Evolutionary conservation across 106 monocot genomes (phyloP).

Genomic region (Acorus gramineus): DNA sequence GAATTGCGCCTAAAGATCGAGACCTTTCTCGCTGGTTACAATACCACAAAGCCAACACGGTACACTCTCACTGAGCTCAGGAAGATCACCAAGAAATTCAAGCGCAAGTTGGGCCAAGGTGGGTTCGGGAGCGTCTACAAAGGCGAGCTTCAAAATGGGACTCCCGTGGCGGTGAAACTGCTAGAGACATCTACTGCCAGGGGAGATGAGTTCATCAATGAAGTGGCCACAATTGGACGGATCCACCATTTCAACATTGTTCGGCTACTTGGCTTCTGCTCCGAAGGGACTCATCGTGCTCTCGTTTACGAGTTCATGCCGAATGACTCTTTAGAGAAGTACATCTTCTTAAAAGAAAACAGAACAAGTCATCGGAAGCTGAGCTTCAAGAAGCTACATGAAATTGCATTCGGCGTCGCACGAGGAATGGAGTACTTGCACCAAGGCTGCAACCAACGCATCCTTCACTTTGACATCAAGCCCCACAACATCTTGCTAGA

Average conservation of each 20-base stretch:
- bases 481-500: conserved; percentile 1
- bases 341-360: conserved; percentile 14
- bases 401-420: conserved; percentile 19
- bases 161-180: conserved; percentile 34
- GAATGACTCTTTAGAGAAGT: conserved; percentile 37
- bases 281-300: conserved; percentile 22
- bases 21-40: too few species aligned
- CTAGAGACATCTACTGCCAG: conserved; percentile 21
- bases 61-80: conserved; percentile 23
- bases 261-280: conserved; percentile 38
- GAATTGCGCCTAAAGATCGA: too few species aligned
- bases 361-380: background rate
- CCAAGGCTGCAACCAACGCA: conserved; percentile 20
- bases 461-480: conserved; percentile 31
- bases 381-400: conserved; percentile 12
- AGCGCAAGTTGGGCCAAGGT: conserved; percentile 30
- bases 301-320: conserved; percentile 49
- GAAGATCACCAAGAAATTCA: conserved; percentile 34
- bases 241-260: conserved; percentile 46
- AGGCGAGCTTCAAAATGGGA: conserved; percentile 22
- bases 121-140: conserved; percentile 39
- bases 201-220: conserved; percentile 43
- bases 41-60: conserved; percentile 21
- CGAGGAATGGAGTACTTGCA: conserved; percentile 24
- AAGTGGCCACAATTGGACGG: conserved; percentile 35